Conservation (phyloP, 2,329 filamentous ascomycete species). For the Cordyceps pruinosa region DNA sequence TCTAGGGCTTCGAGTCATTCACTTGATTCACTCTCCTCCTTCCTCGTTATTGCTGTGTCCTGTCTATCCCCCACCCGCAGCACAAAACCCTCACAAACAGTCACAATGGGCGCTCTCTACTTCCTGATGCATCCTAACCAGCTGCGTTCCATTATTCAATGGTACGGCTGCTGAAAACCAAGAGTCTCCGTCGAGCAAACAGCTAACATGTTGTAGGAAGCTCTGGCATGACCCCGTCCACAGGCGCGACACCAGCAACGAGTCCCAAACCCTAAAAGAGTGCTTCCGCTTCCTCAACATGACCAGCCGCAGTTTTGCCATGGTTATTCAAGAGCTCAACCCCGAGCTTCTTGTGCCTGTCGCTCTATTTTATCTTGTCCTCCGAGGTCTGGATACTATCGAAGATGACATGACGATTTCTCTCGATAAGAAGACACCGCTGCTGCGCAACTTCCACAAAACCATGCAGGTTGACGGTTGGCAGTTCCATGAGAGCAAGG, state of each 20-base stretch:
- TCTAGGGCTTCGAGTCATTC: neutral
- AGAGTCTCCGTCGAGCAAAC: neutral
- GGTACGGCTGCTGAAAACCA: constrained; percentile 44
- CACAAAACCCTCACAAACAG: constrained; percentile 13
- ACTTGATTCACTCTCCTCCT: neutral
- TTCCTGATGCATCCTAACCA: constrained; percentile 68
- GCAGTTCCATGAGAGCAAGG: constrained; percentile 78
- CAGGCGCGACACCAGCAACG: constrained; percentile 67
- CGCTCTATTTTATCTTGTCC: constrained; percentile 83
- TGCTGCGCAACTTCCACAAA: constrained; percentile 75
- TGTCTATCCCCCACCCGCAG: neutral
- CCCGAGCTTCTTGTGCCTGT: constrained; percentile 88
- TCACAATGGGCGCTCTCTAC: constrained; percentile 60
- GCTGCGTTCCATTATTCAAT: constrained; percentile 80
- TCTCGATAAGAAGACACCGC: constrained; percentile 72
- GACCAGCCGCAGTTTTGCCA: constrained; percentile 88
- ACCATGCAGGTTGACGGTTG: constrained; percentile 78
- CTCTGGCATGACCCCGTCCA: constrained; percentile 95
- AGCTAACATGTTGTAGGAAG: constrained; percentile 56
- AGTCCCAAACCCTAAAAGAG: constrained; percentile 64
- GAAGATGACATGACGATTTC: constrained; percentile 97
- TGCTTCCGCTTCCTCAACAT: constrained; percentile 82
- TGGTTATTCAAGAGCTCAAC: constrained; percentile 93
- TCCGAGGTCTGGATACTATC: constrained; percentile 93
- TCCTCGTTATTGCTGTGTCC: neutral